Evolutionary conservation across 2,329 filamentous ascomycete species (phyloP).

Genomic region (Aspergillus luchuensis): DNA sequence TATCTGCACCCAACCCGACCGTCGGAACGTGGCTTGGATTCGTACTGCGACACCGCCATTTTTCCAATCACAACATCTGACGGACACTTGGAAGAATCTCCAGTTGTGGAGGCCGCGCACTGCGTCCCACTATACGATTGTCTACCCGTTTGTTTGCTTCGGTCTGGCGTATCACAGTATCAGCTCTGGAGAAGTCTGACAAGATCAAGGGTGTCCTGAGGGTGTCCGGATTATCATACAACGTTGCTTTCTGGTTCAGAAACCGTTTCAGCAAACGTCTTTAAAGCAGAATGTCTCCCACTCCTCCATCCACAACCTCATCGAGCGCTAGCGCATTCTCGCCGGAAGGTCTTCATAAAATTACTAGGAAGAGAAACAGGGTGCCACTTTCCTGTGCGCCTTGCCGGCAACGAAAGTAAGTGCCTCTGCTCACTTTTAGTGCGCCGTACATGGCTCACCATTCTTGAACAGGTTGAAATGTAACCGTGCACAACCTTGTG

Average conservation of each 20-base stretch:
- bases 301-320: conserved; percentile 62
- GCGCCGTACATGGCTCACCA: conserved; percentile 11
- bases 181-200: too few species aligned
- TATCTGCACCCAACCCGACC: conserved; percentile 5
- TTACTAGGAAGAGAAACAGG: conserved; percentile 88
- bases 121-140: not conserved
- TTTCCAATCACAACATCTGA: not conserved
- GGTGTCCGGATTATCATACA: not conserved
- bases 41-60: not conserved
- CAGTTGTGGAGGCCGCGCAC: not conserved
- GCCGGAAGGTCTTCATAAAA: conserved; percentile 80
- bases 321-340: conserved; percentile 74
- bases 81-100: not conserved
- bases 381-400: conserved; percentile 89
- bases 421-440: conserved; percentile 22
- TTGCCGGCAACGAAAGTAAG: conserved; percentile 87
- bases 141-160: too few species aligned
- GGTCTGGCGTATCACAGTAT: too few species aligned
- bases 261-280: not conserved
- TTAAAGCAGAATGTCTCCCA: conserved; percentile 38
- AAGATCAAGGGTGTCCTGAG: not conserved
- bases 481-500: conserved; percentile 86
- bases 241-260: not conserved
- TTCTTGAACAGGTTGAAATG: conserved; percentile 71
- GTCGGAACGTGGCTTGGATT: conserved; percentile 7